Conservation (phyloP, 2,329 filamentous ascomycete species). For the Celoporthe dispersa region DNA sequence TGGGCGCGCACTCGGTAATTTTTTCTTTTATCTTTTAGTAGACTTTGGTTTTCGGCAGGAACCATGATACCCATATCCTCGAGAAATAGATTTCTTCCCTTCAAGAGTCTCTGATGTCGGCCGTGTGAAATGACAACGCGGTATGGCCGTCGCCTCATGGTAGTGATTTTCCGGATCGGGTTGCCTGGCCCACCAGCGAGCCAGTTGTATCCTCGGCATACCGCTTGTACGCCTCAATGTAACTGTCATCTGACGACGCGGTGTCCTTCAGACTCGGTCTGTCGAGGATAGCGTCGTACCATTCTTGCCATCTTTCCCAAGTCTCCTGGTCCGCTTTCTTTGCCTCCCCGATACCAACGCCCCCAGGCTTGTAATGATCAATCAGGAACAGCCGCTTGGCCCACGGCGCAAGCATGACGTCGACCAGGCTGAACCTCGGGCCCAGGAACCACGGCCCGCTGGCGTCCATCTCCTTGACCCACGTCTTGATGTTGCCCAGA, state of each 20-base stretch:
- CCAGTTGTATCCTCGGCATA: constrained; percentile 70
- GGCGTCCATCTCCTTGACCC: constrained; percentile 62
- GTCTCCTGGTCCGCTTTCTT: constrained; percentile 56
- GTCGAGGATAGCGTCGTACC: constrained; percentile 62
- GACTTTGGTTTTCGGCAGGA: constrained; percentile 1
- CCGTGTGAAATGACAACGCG: background rate
- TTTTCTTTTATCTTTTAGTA: background rate
- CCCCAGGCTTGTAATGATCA: constrained; percentile 71
- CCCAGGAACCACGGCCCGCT: constrained; percentile 71
- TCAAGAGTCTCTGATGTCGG: background rate
- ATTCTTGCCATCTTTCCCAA: constrained; percentile 70
- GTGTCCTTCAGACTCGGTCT: constrained; percentile 70
- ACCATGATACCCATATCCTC: constrained; percentile 8
- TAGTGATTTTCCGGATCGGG: constrained; percentile 63
- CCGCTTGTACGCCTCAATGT: constrained; percentile 69
- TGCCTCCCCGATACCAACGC: constrained; percentile 48
- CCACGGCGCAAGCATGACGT: constrained; percentile 75
- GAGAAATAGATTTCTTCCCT: background rate
- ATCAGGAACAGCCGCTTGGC: constrained; percentile 73
- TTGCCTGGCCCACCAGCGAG: constrained; percentile 65
- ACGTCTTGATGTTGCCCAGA: constrained; percentile 59
- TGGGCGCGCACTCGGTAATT: background rate
- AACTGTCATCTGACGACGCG: constrained; percentile 68
- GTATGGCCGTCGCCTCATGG: constrained; percentile 47
- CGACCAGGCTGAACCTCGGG: constrained; percentile 65